A percentile compares a stretch with the other conserved stretches of the same genome.
Evolutionary conservation across 2,329 filamentous ascomycete genomes (phyloP).

Genomic region (Penicillium sp.): DNA sequence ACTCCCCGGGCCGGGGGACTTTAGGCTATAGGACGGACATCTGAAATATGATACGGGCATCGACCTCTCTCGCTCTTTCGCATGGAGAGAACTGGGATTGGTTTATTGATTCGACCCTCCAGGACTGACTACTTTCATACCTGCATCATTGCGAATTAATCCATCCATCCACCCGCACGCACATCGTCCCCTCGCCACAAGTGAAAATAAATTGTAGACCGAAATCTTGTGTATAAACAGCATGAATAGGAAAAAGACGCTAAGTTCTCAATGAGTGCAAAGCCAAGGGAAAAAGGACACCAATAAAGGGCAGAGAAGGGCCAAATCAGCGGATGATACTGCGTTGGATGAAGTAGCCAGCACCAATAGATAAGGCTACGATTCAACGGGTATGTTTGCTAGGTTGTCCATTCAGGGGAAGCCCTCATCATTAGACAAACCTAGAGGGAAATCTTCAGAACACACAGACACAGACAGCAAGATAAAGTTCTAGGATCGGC

Average conservation of each 20-base stretch:
- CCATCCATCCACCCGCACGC: background rate
- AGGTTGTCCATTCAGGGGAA: background rate
- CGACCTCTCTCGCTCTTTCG: background rate
- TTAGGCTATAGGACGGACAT: background rate
- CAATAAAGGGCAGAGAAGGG: background rate
- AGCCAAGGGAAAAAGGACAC: background rate
- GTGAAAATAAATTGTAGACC: background rate
- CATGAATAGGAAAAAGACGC: slow-evolving; percentile 6
- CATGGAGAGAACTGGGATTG: background rate
- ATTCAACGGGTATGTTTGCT: background rate
- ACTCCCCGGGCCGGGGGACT: no score
- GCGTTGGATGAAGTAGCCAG: background rate
- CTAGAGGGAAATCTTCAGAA: background rate
- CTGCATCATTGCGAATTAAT: background rate
- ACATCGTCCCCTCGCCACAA: background rate
- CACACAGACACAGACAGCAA: background rate
- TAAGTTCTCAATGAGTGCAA: slow-evolving; percentile 9
- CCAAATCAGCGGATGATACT: background rate
- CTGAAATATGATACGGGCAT: background rate
- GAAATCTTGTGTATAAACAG: slow-evolving; percentile 9
- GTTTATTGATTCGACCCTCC: background rate
- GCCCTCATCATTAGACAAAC: background rate
- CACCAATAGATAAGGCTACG: background rate
- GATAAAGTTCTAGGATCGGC: background rate
- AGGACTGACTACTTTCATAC: background rate